Conservation (phyloP, 441 rosid species). For the Pelargonium fulgidum region DNA sequence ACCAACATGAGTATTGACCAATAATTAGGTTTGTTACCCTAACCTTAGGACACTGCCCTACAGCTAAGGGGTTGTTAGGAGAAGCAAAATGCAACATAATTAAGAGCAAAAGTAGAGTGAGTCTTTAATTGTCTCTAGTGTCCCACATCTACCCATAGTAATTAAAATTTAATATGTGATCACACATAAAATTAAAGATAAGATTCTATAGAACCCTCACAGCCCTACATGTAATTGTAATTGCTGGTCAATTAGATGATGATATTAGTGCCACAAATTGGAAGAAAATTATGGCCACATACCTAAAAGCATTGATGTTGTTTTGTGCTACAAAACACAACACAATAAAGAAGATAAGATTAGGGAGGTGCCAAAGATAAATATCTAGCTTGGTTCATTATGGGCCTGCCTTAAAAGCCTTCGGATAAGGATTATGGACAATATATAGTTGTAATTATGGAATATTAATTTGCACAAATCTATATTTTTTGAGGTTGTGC, state of each 20-base stretch:
- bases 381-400: not conserved
- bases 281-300: not conserved
- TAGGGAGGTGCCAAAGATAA: constrained; percentile 3
- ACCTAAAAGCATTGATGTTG: constrained; percentile 1
- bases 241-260: no score
- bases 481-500: not conserved
- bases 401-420: not conserved
- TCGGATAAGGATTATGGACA: not conserved
- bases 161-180: no score
- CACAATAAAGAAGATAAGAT: not conserved
- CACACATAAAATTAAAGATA: no score
- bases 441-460: not conserved
- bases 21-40: not conserved
- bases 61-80: not conserved
- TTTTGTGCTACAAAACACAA: not conserved
- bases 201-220: no score
- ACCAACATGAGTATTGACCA: not conserved
- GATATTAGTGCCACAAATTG: no score
- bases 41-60: constrained; percentile 1
- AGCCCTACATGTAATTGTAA: no score
- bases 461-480: not conserved
- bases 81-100: not conserved
- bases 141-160: no score
- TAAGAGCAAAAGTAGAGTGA: not conserved
- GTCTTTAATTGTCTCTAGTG: not conserved